Percentiles rank a stretch among this genome's conserved stretches.
Conservation (phyloP, 805 yeast species). For the Kluyveromyces siamensis region DNA sequence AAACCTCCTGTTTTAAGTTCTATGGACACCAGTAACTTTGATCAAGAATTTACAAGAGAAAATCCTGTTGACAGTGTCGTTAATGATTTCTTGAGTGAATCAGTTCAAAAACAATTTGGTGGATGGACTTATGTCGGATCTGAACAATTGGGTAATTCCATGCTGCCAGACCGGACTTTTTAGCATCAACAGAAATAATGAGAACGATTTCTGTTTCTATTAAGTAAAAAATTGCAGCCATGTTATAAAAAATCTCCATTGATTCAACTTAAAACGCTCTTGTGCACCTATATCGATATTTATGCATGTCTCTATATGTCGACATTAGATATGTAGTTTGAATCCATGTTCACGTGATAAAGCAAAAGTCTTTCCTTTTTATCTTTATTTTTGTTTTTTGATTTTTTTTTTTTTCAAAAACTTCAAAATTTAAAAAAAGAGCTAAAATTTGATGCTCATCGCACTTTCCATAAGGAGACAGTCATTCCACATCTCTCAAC, state of each 20-base stretch:
- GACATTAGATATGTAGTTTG: too few species aligned
- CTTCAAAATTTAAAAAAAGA: slow-evolving; percentile 4
- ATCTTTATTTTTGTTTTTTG: not conserved
- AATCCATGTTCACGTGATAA: not conserved
- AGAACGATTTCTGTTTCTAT: not conserved
- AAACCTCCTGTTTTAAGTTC: slow-evolving; percentile 84
- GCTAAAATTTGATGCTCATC: not conserved
- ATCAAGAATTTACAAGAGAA: slow-evolving; percentile 84
- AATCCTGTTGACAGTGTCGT: slow-evolving; percentile 93
- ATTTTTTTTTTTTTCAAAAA: slow-evolving; percentile 1
- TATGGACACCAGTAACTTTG: slow-evolving; percentile 88
- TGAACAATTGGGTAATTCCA: slow-evolving; percentile 34
- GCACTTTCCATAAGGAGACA: not conserved
- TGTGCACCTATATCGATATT: too few species aligned
- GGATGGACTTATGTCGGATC: slow-evolving; percentile 96
- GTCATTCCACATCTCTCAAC: not conserved
- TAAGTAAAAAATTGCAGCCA: too few species aligned
- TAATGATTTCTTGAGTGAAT: slow-evolving; percentile 81
- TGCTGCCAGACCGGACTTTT: slow-evolving; percentile 27
- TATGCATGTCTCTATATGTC: too few species aligned
- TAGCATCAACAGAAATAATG: slow-evolving; percentile 5
- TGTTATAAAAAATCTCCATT: too few species aligned
- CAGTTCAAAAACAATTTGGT: slow-evolving; percentile 96
- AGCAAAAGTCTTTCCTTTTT: not conserved
- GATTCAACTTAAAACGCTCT: too few species aligned